Conservation (phyloP, 805 yeast genomes). For the Candida ponderosae region DNA sequence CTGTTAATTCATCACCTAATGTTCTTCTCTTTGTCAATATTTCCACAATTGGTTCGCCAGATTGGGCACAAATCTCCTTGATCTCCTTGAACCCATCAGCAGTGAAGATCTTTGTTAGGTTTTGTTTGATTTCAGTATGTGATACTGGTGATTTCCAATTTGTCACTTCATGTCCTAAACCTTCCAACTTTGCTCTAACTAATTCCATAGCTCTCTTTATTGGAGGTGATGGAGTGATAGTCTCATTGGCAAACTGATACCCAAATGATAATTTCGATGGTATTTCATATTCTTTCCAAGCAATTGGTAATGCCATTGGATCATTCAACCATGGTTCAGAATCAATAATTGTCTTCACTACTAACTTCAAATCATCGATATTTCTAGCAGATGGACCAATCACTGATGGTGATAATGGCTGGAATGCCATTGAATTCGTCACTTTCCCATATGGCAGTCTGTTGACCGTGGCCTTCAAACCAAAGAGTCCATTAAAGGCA, state of each 20-base stretch:
- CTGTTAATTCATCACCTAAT: background rate
- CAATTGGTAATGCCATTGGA: background rate
- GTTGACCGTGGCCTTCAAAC: background rate
- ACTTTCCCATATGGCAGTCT: background rate
- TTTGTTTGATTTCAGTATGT: slow-evolving; percentile 15
- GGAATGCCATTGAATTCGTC: slow-evolving; percentile 24
- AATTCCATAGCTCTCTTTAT: slow-evolving; percentile 35
- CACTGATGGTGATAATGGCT: slow-evolving; percentile 24
- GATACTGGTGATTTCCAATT: slow-evolving; percentile 32
- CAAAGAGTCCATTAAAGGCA: slow-evolving; percentile 29
- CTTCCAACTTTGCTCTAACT: slow-evolving; percentile 17
- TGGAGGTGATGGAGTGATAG: slow-evolving; percentile 48
- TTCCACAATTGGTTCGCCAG: slow-evolving; percentile 1
- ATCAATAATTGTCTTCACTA: slow-evolving; percentile 27
- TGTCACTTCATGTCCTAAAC: slow-evolving; percentile 33
- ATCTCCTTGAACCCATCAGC: slow-evolving; percentile 3
- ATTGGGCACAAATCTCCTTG: background rate
- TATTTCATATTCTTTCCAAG: slow-evolving; percentile 15
- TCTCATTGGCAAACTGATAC: slow-evolving; percentile 31
- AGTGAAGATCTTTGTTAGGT: slow-evolving; percentile 11
- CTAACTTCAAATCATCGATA: slow-evolving; percentile 18
- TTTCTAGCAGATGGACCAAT: slow-evolving; percentile 27
- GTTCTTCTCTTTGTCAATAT: background rate
- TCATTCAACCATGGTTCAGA: background rate
- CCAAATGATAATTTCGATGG: slow-evolving; percentile 34